Evolutionary conservation across 179 eudicot genomes (phyloP).

Genomic region (Dionaea muscipula): DNA sequence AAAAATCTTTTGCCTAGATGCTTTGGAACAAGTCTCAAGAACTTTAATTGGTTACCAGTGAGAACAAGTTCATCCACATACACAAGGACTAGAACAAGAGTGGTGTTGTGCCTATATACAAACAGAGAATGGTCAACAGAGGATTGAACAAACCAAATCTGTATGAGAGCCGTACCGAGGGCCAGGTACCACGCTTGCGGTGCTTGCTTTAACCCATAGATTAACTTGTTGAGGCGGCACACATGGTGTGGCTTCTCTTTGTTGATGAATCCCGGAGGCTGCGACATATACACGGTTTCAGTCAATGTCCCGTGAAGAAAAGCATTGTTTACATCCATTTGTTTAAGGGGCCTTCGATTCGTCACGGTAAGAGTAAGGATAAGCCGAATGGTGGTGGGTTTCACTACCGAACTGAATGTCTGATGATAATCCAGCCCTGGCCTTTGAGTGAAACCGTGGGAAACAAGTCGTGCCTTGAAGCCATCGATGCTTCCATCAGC

Average conservation of each 20-base stretch:
- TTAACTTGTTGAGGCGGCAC: not conserved
- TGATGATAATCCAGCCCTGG: not conserved
- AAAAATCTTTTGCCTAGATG: no score
- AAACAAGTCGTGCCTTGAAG: not conserved
- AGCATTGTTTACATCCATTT: slow-evolving; percentile 5
- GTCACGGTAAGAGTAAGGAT: not conserved
- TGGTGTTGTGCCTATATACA: not conserved
- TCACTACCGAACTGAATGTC: not conserved
- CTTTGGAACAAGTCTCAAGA: no score
- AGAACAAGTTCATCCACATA: slow-evolving; percentile 1
- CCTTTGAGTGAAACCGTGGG: not conserved
- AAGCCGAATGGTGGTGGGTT: not conserved
- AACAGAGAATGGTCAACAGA: not conserved
- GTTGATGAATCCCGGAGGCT: slow-evolving; percentile 4
- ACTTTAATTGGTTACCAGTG: not conserved
- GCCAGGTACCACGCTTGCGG: slow-evolving; percentile 4
- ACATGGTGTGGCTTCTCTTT: not conserved
- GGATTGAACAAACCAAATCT: not conserved
- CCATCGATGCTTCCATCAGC: not conserved
- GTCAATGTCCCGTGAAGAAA: not conserved
- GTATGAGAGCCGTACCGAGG: not conserved
- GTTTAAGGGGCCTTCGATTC: not conserved
- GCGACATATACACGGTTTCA: slow-evolving; percentile 3
- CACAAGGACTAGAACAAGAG: not conserved
- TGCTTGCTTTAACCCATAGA: slow-evolving; percentile 5